These are phyloP conservation scores for Punctularia strigosozonata DNA, from an alignment of 768 basidiomycete species.

Conservation along the genomic window DNA sequence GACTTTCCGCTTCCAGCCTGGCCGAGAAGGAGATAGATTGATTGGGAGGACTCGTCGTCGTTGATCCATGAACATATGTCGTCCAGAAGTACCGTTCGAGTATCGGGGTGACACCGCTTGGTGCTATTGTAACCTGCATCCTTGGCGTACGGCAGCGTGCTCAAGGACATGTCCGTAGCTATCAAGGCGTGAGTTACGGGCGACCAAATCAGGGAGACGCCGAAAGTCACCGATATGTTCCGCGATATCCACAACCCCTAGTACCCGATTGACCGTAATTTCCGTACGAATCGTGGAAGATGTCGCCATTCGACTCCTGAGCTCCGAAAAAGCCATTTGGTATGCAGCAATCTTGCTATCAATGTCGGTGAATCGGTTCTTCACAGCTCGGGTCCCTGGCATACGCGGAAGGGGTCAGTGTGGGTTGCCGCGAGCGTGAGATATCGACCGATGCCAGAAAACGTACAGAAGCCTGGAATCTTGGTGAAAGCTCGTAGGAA, in stretches of 20 bases:
- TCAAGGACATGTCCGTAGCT: background rate
- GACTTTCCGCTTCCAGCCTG: constrained; percentile 9
- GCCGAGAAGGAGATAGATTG: constrained; percentile 6
- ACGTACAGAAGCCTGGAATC: no score
- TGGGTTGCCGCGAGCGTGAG: no score
- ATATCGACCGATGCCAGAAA: no score
- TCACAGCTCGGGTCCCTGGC: background rate
- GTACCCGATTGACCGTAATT: no score
- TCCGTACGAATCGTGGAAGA: no score
- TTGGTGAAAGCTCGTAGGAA: no score
- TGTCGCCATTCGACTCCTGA: no score
- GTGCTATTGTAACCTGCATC: background rate
- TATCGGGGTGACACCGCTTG: constrained; percentile 4
- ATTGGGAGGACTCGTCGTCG: background rate
- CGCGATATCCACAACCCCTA: no score
- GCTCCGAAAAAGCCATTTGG: background rate
- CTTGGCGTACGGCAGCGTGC: background rate
- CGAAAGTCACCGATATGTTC: no score
- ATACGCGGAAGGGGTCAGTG: no score
- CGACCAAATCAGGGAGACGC: no score
- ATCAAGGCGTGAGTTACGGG: no score
- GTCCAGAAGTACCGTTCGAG: constrained; percentile 2
- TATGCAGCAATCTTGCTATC: background rate
- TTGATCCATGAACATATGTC: constrained; percentile 4
- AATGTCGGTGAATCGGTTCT: background rate